These are phyloP conservation scores for Periconia digitata DNA, from an alignment of 2,329 filamentous ascomycete genomes.

Conservation along the genomic window DNA sequence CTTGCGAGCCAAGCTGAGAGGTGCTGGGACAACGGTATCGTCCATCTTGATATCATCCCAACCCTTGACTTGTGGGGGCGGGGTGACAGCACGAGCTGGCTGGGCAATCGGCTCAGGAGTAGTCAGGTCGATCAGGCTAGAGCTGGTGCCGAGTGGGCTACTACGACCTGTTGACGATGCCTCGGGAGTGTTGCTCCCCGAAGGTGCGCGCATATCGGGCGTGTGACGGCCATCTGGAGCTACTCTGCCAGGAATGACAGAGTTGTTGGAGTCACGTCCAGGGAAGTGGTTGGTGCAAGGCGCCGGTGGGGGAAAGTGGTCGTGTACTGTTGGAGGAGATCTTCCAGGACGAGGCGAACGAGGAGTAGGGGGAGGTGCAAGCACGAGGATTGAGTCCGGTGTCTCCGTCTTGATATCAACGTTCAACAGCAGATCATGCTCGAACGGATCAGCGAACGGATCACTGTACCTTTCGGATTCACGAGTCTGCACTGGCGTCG, in stretches of 20 bases:
- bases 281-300: slow-evolving; percentile 11
- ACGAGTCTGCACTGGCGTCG: neutral
- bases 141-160: slow-evolving; percentile 4
- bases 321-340: slow-evolving; percentile 6
- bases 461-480: slow-evolving; percentile 18
- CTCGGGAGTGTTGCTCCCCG: neutral
- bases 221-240: slow-evolving; percentile 6
- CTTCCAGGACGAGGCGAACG: slow-evolving; percentile 14
- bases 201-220: slow-evolving; percentile 7
- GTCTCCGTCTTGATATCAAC: slow-evolving; percentile 31
- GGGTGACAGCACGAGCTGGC: slow-evolving; percentile 6
- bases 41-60: slow-evolving; percentile 34
- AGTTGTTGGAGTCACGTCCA: slow-evolving; percentile 9
- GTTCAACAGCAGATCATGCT: slow-evolving; percentile 32
- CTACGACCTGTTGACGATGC: slow-evolving; percentile 2
- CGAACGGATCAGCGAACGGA: slow-evolving; percentile 26
- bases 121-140: slow-evolving; percentile 1
- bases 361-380: slow-evolving; percentile 24
- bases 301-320: slow-evolving; percentile 5
- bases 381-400: slow-evolving; percentile 27
- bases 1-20: slow-evolving; percentile 13
- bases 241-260: slow-evolving; percentile 3
- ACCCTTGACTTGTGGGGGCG: slow-evolving; percentile 17
- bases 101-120: neutral
- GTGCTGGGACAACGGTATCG: slow-evolving; percentile 10